phyloP scores from a whole-genome alignment of 2,329 filamentous ascomycete species.

The Lomentospora prolificans region DNA sequence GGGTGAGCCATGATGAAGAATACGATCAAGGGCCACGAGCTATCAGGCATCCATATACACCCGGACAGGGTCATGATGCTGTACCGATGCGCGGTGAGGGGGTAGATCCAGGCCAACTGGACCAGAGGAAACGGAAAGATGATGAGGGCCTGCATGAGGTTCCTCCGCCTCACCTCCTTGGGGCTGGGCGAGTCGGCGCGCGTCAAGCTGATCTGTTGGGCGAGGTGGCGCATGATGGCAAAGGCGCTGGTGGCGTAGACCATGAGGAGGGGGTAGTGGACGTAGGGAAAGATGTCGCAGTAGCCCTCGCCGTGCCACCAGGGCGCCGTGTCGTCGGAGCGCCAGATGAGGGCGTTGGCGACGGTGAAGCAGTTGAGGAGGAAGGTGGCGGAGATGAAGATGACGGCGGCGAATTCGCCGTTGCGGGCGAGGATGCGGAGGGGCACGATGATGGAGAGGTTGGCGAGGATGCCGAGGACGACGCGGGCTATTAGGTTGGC shows the following conservation, averaged over 20 bases:
- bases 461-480: conserved; percentile 33
- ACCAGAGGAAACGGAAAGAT: conserved; percentile 44
- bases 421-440: conserved; percentile 39
- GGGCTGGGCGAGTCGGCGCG: conserved; percentile 28
- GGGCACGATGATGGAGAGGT: conserved; percentile 39
- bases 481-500: conserved; percentile 41
- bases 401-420: conserved; percentile 42
- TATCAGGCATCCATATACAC: conserved; percentile 33
- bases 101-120: conserved; percentile 37
- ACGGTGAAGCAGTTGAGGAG: conserved; percentile 38
- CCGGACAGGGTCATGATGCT: conserved; percentile 38
- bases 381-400: conserved; percentile 36
- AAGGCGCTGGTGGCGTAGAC: conserved; percentile 41
- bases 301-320: conserved; percentile 45
- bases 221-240: conserved; percentile 44
- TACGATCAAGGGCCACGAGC: conserved; percentile 36
- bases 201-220: conserved; percentile 36
- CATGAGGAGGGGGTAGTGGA: conserved; percentile 35
- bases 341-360: conserved; percentile 44
- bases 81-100: conserved; percentile 37
- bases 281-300: conserved; percentile 42
- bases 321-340: conserved; percentile 33
- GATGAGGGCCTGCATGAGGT: conserved; percentile 38
- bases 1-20: conserved; percentile 38
- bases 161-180: conserved; percentile 31